Evolutionary conservation across 805 yeast species (phyloP), one percentile per base, ranked within the genome.

Genomic region (Pichia cephalocereana): DNA sequence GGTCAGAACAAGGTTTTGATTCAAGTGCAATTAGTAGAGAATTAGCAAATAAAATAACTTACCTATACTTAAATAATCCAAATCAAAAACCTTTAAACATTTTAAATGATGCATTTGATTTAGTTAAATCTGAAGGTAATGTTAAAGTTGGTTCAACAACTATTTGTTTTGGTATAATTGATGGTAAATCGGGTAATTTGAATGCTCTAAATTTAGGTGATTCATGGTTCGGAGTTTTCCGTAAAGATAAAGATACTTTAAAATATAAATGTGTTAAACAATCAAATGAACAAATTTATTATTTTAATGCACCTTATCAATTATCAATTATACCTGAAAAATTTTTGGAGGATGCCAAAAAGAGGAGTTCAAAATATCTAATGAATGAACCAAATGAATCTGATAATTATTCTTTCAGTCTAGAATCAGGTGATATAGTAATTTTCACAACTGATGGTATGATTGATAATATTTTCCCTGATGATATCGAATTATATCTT

Each of bases 71-170:
- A 31, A 42, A 41, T 8, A 43, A 54, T 8, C 53, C 55, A 2
- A 26, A 28, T 6, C 69, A 54, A 63, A 23, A 46, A 66, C 32
- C 85, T 80, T 4, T 71, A 68, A 55, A 61, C 61, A 12, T 89
- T 40, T 70, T 91, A 27, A 65, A 67, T 1, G 41, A 61, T 15
- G 83, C 95, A 0, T 91, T 79, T 58, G 59, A 67, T 1, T 67
- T 73, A 36, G 72, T 89, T 11, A 64, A 69, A 46, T 54, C 62
- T 2, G 77, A 77, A 14, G 80, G 82, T 0, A 71, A 71, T 31
- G 95, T 84, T 7, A 76, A 81, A 61, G 95, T 90, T 31, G 99
- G 99, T 4, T 93, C 96, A 17, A 88, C 97, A 2, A 91, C 99
- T 1, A 88, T 95, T 3, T 86, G 96, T 57, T 74, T 85, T 45